Conservation (phyloP, 441 rosid genomes). For the Erodium chrysanthum region DNA sequence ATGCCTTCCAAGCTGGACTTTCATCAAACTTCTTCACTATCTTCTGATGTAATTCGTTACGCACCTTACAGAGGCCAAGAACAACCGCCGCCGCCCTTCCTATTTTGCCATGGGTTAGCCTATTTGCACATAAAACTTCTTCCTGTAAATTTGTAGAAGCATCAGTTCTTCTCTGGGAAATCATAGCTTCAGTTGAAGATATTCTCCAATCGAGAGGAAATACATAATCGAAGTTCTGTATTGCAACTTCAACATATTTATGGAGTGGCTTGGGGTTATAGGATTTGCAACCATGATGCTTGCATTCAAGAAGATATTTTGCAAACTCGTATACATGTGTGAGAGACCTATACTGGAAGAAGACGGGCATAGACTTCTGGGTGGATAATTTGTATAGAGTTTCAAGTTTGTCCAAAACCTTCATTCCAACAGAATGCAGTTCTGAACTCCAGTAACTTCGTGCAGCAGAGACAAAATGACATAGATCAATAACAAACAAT, state of each 20-base stretch:
- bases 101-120: no score
- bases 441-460: not conserved
- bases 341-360: slow-evolving; percentile 22
- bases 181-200: slow-evolving; percentile 21
- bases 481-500: slow-evolving; percentile 19
- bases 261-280: not conserved
- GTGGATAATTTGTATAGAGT: slow-evolving; percentile 12
- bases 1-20: slow-evolving; percentile 23
- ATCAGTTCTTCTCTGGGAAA: slow-evolving; percentile 27
- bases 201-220: slow-evolving; percentile 33
- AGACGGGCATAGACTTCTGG: slow-evolving; percentile 18
- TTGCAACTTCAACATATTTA: slow-evolving; percentile 17
- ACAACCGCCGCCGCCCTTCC: no score
- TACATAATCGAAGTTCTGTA: slow-evolving; percentile 14
- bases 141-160: slow-evolving; percentile 6
- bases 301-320: slow-evolving; percentile 25
- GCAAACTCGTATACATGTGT: slow-evolving; percentile 22
- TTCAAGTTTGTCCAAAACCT: slow-evolving; percentile 29
- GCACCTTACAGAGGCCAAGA: slow-evolving; percentile 2
- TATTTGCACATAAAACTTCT: no score
- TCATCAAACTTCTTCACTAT: slow-evolving; percentile 13
- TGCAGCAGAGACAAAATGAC: slow-evolving; percentile 29
- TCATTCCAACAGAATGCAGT: slow-evolving; percentile 29
- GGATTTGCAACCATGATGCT: slow-evolving; percentile 9
- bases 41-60: slow-evolving; percentile 10